Percentiles rank a stretch among this genome's conserved stretches.
Evolutionary conservation across 768 basidiomycete genomes (phyloP).

Genomic region (Trametes elegans): DNA sequence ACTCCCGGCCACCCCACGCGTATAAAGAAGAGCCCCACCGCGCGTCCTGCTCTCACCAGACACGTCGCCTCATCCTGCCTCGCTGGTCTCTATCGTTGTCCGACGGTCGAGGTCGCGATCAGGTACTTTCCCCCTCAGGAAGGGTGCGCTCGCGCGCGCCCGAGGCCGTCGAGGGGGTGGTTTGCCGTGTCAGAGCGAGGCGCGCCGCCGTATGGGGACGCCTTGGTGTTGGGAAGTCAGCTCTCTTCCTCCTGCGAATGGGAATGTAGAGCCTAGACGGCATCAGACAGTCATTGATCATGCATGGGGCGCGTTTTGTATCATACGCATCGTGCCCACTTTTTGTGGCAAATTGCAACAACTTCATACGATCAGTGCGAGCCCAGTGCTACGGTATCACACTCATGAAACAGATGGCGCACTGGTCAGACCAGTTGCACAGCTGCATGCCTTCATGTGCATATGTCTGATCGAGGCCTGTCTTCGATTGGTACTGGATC

Average conservation of each 20-base stretch:
- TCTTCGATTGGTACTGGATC: too few relatives aligned
- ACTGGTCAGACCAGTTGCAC: too few relatives aligned
- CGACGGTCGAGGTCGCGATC: constrained; percentile 25
- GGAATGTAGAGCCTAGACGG: constrained; percentile 31
- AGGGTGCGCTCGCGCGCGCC: constrained; percentile 17
- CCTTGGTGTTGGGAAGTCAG: constrained; percentile 26
- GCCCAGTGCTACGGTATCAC: too few relatives aligned
- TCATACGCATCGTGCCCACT: neutral
- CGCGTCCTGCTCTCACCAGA: neutral
- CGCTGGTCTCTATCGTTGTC: constrained; percentile 26
- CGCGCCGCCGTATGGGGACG: constrained; percentile 17
- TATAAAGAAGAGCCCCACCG: neutral
- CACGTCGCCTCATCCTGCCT: constrained; percentile 26
- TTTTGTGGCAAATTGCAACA: too few relatives aligned
- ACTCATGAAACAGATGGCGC: too few relatives aligned
- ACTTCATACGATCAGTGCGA: too few relatives aligned
- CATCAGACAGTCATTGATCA: constrained; percentile 20
- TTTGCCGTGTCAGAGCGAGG: constrained; percentile 30
- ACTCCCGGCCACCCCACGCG: neutral
- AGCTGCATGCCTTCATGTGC: too few relatives aligned
- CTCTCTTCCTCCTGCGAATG: constrained; percentile 18
- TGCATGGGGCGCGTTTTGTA: neutral
- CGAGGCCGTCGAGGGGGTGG: constrained; percentile 32
- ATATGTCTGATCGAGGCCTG: too few relatives aligned
- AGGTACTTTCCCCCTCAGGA: constrained; percentile 30